These are phyloP conservation scores for Aspergillus asperescens DNA, from an alignment of 495 filamentous ascomycete species.

Conservation along the genomic window DNA sequence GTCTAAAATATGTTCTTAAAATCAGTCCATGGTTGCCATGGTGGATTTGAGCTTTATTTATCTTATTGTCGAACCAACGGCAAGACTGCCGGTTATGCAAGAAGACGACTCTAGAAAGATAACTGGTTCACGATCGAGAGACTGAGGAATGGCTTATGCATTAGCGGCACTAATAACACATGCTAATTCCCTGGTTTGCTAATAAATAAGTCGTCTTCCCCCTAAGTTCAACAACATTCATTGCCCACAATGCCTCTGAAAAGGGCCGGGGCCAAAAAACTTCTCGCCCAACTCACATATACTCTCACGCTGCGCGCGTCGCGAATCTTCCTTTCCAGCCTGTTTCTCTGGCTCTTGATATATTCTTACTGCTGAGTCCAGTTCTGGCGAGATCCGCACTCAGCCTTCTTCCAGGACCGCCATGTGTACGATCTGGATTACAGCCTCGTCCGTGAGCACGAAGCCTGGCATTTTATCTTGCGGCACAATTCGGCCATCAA, in stretches of 20 bases:
- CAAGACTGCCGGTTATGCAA: too few species aligned
- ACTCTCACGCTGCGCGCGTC: not conserved
- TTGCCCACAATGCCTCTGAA: not conserved
- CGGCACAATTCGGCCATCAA: constrained; percentile 17
- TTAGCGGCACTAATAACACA: too few species aligned
- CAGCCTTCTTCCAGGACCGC: constrained; percentile 37
- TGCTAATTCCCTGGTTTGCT: too few species aligned
- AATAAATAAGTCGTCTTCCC: too few species aligned
- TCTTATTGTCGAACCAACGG: too few species aligned
- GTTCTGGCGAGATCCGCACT: constrained; percentile 40
- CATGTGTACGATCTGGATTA: constrained; percentile 37
- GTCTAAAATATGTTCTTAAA: too few species aligned
- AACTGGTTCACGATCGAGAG: too few species aligned
- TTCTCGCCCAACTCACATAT: not conserved
- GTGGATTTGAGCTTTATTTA: too few species aligned
- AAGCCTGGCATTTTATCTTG: constrained; percentile 33
- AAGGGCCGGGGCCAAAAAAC: not conserved
- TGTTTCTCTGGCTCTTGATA: constrained; percentile 24
- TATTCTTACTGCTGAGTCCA: constrained; percentile 24
- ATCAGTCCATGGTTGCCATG: too few species aligned
- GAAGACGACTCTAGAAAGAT: too few species aligned
- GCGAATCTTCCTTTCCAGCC: constrained; percentile 16
- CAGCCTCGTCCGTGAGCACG: constrained; percentile 30
- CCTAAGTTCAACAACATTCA: too few species aligned
- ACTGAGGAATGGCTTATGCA: too few species aligned